Evolutionary conservation across 2,329 filamentous ascomycete species (phyloP), one percentile per base, ranked within the genome.

Genomic region (Thielaviopsis euricoi): DNA sequence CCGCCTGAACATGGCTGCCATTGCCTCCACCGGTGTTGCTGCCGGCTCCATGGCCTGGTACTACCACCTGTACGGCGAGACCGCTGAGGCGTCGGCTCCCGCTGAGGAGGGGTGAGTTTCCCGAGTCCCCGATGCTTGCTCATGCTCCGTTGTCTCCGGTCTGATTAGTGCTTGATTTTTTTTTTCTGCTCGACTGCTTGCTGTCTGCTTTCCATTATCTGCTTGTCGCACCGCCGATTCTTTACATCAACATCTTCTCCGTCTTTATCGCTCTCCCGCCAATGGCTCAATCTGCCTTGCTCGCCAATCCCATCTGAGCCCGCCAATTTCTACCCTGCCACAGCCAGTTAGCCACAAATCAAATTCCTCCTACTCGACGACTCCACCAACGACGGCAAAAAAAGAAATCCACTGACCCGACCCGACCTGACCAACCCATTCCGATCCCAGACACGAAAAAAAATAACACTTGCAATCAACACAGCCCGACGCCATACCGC

Each of bases 41-140:
- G 77, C 88, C 73, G 90, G 89, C 67, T 91, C 91, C 65, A 83
- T 91, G 68, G 90, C 88, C 66, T 97, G 90, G 89, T 97, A 96
- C 78, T 95, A 91, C 74, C 89, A 95, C 75, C 84, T 95, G 66
- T 97, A 95, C 74, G 93, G 90, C 68, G 82, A 87, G 67, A 83
- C 86, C 67, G 86, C 87, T 62, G 82, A 89, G 73, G 93, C 93
- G 66, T 86, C 86, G 83, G 90, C 91, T 66, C 89, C 89, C 63
- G 86, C 86, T 69, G 93, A 98, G 79, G 93, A 98, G 83, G 93
- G 93, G 93, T 98, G 80, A 85, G 91, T 86, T 56, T 53, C 50
- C 46, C 40, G 52, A 57, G 26, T 22, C 37, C 13, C 37, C 37
- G 37, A 43, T 43, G 17, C 29, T 6, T 33, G 29, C n/a, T n/a